phyloP scores from a whole-genome alignment of 352 stramenopile species.

The Phytophthora colocasiae region DNA sequence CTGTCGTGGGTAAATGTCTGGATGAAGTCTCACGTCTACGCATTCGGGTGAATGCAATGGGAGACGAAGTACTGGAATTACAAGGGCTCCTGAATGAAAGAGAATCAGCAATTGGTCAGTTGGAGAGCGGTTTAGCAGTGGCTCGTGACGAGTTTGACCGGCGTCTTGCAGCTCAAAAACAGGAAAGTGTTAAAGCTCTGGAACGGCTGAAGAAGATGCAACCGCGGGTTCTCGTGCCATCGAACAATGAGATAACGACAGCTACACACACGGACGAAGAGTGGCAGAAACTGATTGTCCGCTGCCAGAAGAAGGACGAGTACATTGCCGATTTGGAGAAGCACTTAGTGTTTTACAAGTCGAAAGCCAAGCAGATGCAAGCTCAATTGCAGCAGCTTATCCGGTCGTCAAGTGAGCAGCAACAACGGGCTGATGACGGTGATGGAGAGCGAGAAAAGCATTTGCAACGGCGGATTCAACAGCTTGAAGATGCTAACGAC shows the following conservation, averaged over 20 bases:
- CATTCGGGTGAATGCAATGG: constrained; percentile 53
- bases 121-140: constrained; percentile 68
- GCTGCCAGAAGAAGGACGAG: constrained; percentile 81
- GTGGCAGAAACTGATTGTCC: constrained; percentile 75
- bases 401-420: constrained; percentile 54
- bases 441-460: constrained; percentile 37
- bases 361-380: constrained; percentile 88
- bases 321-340: constrained; percentile 88
- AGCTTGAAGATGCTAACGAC: constrained; percentile 82
- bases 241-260: not conserved
- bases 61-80: constrained; percentile 44
- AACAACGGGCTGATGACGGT: constrained; percentile 33
- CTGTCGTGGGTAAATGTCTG: constrained; percentile 57
- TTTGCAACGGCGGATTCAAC: constrained; percentile 64
- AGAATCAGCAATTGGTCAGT: constrained; percentile 53
- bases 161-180: constrained; percentile 55
- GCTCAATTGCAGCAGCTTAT: constrained; percentile 84
- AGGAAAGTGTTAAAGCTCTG: constrained; percentile 46
- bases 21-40: constrained; percentile 61
- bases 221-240: constrained; percentile 29
- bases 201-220: constrained; percentile 55
- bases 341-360: constrained; percentile 88
- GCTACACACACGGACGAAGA: constrained; percentile 47
- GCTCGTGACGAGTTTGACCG: constrained; percentile 80
- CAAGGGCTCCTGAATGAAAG: constrained; percentile 55